A percentile compares a stretch with the other conserved stretches of the same genome.
Conservation (phyloP, 1,284 basidiomycete species). For the Meripilus lineatus region DNA sequence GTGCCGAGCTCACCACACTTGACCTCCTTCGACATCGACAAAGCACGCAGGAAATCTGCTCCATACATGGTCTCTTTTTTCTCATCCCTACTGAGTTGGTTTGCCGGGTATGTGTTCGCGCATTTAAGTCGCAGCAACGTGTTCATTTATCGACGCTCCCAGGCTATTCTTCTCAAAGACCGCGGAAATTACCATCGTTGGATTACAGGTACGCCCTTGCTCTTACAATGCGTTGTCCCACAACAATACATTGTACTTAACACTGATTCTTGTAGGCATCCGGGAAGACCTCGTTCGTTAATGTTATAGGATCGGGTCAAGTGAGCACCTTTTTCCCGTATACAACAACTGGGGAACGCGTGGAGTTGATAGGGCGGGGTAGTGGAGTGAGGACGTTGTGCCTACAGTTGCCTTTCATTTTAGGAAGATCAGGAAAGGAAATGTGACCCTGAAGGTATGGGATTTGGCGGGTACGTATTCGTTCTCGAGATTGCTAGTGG, state of each 20-base stretch:
- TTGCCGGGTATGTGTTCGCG: conserved; percentile 54
- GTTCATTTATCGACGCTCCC: not conserved
- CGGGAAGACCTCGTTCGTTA: conserved; percentile 93
- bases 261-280: conserved; percentile 59
- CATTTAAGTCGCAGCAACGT: not conserved
- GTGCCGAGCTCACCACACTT: too few relatives aligned
- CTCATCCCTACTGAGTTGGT: conserved; percentile 48
- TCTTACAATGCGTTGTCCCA: too few relatives aligned
- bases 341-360: too few relatives aligned
- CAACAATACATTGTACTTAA: conserved; percentile 3
- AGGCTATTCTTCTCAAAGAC: conserved; percentile 86
- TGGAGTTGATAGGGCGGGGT: too few relatives aligned
- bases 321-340: conserved; percentile 39
- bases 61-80: conserved; percentile 64
- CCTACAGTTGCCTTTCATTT: conserved; percentile 94
- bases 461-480: conserved; percentile 73
- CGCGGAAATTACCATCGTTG: conserved; percentile 91
- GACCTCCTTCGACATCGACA: too few relatives aligned
- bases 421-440: conserved; percentile 80
- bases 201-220: conserved; percentile 70
- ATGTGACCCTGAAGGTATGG: conserved; percentile 92
- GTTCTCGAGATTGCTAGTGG: not conserved
- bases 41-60: too few relatives aligned
- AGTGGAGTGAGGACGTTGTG: conserved; percentile 92
- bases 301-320: conserved; percentile 85